A percentile compares a stretch with the other conserved stretches of the same genome.
phyloP scores from a whole-genome alignment of 257 asterid genomes.

The Capsicum rhomboideum region DNA sequence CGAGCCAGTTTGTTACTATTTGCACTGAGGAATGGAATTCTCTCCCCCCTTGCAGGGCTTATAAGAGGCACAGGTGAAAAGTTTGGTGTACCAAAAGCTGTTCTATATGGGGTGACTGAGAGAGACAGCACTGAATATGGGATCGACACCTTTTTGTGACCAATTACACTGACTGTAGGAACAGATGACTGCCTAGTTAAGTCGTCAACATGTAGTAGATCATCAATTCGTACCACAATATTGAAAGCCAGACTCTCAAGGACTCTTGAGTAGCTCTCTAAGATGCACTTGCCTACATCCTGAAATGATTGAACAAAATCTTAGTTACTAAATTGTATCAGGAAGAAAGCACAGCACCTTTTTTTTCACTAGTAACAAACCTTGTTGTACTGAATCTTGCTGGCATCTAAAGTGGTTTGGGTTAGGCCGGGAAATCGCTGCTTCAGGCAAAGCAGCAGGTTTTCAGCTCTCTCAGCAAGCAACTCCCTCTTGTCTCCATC shows the following conservation, averaged over 20 bases:
- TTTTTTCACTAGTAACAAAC: constrained; percentile 13
- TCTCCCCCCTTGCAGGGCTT: constrained; percentile 59
- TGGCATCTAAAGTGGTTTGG: constrained; percentile 71
- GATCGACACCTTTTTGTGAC: constrained; percentile 42
- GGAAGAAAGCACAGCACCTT: background rate
- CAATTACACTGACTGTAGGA: constrained; percentile 20
- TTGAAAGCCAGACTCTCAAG: constrained; percentile 87
- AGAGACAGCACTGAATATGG: constrained; percentile 38
- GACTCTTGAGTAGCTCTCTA: constrained; percentile 98
- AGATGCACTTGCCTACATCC: constrained; percentile 88
- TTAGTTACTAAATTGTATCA: background rate
- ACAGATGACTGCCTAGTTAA: constrained; percentile 43
- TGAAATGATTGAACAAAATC: constrained; percentile 11
- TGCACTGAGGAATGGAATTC: constrained; percentile 39
- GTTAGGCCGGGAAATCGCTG: constrained; percentile 73
- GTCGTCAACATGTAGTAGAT: constrained; percentile 75
- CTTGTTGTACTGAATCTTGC: constrained; percentile 90
- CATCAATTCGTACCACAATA: constrained; percentile 74
- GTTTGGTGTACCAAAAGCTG: constrained; percentile 50
- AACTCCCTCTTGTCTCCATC: constrained; percentile 76
- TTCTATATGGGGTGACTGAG: constrained; percentile 64
- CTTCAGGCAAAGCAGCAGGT: constrained; percentile 56
- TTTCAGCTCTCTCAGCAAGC: constrained; percentile 77
- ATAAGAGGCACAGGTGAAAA: constrained; percentile 42
- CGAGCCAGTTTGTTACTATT: constrained; percentile 37